phyloP scores from a whole-genome alignment of 1,284 basidiomycete genomes.

The Austroboletus olivaceoglutinosus region DNA sequence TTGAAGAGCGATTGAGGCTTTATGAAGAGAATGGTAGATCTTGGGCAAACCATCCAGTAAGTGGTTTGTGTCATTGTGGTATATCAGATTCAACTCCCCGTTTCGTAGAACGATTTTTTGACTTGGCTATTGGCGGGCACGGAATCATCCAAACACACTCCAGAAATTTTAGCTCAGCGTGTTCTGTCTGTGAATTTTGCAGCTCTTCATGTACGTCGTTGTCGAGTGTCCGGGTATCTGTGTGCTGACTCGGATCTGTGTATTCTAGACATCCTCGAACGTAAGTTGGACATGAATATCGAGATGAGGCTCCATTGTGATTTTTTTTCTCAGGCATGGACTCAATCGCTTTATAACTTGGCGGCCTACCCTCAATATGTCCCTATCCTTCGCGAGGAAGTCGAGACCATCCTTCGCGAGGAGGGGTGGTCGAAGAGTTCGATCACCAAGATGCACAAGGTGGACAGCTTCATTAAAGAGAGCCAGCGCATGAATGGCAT shows the following conservation, averaged over 20 bases:
- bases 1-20: slow-evolving; percentile 34
- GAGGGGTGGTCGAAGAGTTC: slow-evolving; percentile 46
- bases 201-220: slow-evolving; percentile 34
- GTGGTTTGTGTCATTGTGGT: slow-evolving; percentile 1
- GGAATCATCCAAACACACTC: slow-evolving; percentile 26
- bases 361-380: slow-evolving; percentile 40
- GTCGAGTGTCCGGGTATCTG: neutral
- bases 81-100: neutral
- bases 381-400: slow-evolving; percentile 42
- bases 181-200: slow-evolving; percentile 41
- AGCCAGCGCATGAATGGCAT: slow-evolving; percentile 35
- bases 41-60: slow-evolving; percentile 39
- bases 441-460: slow-evolving; percentile 40
- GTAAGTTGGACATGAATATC: neutral
- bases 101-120: slow-evolving; percentile 39
- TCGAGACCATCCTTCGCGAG: slow-evolving; percentile 38
- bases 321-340: slow-evolving; percentile 24
- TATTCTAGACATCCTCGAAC: slow-evolving; percentile 9
- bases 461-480: slow-evolving; percentile 51
- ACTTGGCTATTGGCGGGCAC: slow-evolving; percentile 45
- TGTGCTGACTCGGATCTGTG: neutral
- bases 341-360: slow-evolving; percentile 37
- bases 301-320: neutral
- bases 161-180: slow-evolving; percentile 29
- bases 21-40: slow-evolving; percentile 33